A percentile compares a stretch with the other conserved stretches of the same genome.
Conservation (phyloP, 1,284 basidiomycete species). For the Sparassis latifolia region DNA sequence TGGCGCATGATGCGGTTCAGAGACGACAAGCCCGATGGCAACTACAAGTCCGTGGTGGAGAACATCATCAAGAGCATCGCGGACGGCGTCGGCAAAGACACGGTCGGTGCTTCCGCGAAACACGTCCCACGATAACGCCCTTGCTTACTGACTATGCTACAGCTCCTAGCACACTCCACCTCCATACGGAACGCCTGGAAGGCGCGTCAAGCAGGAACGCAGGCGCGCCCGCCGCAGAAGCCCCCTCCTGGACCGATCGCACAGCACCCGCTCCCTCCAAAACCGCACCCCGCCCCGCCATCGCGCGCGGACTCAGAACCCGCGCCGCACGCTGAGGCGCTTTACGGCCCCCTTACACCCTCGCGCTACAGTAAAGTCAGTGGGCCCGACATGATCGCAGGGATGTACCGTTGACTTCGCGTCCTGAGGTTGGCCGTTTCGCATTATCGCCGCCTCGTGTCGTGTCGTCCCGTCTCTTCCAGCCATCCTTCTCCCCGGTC, state of each 20-base stretch:
- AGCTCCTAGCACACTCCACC: constrained; percentile 59
- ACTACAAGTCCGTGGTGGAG: constrained; percentile 77
- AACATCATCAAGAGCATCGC: constrained; percentile 84
- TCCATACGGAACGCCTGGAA: constrained; percentile 69
- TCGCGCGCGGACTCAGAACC: constrained; percentile 2
- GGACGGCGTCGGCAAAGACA: constrained; percentile 86
- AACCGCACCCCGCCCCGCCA: constrained; percentile 11
- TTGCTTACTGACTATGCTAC: constrained; percentile 1
- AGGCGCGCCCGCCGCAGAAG: constrained; percentile 7
- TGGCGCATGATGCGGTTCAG: constrained; percentile 92
- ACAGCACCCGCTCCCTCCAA: constrained; percentile 7
- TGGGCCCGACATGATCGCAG: constrained; percentile 52
- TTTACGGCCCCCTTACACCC: constrained; percentile 56
- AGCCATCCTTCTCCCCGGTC: too few species aligned
- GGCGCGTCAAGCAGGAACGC: constrained; percentile 37
- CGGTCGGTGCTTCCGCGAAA: constrained; percentile 40
- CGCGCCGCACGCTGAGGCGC: constrained; percentile 32
- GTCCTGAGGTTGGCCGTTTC: too few species aligned
- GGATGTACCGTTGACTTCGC: constrained; percentile 54
- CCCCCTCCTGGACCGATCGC: constrained; percentile 3
- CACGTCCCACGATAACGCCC: constrained; percentile 2
- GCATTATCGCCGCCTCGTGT: too few species aligned
- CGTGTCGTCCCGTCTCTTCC: too few species aligned
- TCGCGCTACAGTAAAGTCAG: constrained; percentile 69
- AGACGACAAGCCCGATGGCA: constrained; percentile 88